A percentile compares a stretch with the other conserved stretches of the same genome.
Conservation (phyloP, 345 rosid genomes). For the Eucalyptus shirleyi region DNA sequence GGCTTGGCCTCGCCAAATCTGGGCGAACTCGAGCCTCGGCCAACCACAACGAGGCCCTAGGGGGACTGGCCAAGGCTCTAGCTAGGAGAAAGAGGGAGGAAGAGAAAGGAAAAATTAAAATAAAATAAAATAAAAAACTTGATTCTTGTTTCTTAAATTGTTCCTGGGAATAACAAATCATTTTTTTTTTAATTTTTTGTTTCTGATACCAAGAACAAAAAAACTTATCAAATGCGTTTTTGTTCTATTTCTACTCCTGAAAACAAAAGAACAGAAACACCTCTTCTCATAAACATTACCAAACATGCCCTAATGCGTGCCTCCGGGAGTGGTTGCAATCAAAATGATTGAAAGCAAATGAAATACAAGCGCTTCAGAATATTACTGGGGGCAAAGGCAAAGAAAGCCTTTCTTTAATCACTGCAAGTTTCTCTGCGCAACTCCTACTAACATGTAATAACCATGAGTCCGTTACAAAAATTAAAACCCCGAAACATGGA, state of each 20-base stretch:
- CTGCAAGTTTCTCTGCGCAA: not conserved
- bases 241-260: too few species aligned
- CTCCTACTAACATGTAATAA: not conserved
- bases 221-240: too few species aligned
- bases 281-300: accelerated
- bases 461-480: not conserved
- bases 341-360: not conserved
- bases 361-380: not conserved
- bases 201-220: accelerated
- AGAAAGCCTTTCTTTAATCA: not conserved
- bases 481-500: not conserved
- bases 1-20: accelerated
- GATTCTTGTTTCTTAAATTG: too few species aligned
- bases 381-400: not conserved
- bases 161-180: accelerated
- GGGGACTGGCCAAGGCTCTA: too few species aligned
- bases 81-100: too few species aligned
- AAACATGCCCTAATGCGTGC: not conserved
- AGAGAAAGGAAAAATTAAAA: too few species aligned
- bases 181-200: accelerated
- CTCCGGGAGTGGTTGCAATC: not conserved
- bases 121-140: too few species aligned
- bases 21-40: accelerated
- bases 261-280: accelerated
- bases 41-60: accelerated